phyloP scores from a whole-genome alignment of 2,329 filamentous ascomycete genomes.

The Trichoderma sp. region DNA sequence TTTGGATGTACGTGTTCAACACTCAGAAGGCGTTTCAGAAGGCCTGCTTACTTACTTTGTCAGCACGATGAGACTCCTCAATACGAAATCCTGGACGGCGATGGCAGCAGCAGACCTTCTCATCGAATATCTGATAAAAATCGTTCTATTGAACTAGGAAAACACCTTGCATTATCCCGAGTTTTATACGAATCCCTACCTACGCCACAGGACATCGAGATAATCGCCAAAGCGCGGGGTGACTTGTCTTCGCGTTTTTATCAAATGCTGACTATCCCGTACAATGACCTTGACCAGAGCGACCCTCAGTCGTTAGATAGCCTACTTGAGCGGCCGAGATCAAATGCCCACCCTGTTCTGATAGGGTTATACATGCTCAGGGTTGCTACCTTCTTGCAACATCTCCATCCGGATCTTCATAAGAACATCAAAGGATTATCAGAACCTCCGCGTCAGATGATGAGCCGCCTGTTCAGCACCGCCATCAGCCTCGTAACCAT shows the following conservation, averaged over 20 bases:
- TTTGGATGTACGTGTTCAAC: neutral
- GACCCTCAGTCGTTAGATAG: neutral
- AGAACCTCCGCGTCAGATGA: neutral
- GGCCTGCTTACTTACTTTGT: neutral
- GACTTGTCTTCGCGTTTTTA: neutral
- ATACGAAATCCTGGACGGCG: neutral
- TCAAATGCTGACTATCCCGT: neutral
- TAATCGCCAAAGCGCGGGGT: neutral
- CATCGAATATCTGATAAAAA: neutral
- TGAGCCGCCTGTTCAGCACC: neutral
- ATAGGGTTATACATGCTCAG: neutral
- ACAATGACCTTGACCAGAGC: neutral
- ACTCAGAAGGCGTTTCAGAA: neutral
- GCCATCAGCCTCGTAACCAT: neutral
- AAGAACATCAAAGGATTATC: neutral
- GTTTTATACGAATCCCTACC: neutral
- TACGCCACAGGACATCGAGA: neutral
- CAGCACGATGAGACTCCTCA: neutral
- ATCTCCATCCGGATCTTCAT: neutral
- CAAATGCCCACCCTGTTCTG: neutral
- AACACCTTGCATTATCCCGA: neutral
- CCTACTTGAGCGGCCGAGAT: neutral
- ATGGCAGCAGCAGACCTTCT: neutral
- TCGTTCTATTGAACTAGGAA: neutral
- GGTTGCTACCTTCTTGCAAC: neutral